phyloP scores from a whole-genome alignment of 129 eudicot genomes.

The Daucus carota region DNA sequence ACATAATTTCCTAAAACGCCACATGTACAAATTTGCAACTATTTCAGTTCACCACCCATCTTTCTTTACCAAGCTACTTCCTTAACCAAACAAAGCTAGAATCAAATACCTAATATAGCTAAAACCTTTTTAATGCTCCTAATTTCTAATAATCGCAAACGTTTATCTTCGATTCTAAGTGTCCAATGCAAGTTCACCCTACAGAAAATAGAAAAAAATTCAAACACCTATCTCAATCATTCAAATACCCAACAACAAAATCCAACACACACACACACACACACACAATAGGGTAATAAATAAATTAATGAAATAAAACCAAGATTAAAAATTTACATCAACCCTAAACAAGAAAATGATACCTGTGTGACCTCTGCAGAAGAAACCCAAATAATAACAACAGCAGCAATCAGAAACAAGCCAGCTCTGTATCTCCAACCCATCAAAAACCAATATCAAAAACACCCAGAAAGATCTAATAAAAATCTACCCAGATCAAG shows the following conservation, averaged over 20 bases:
- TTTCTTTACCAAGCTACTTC: background rate
- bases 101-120: background rate
- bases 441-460: constrained; percentile 36
- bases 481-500: constrained; percentile 1
- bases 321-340: background rate
- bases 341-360: background rate
- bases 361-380: constrained; percentile 99
- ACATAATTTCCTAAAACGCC: background rate
- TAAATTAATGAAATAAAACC: background rate
- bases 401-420: constrained; percentile 66
- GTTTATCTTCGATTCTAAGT: background rate
- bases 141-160: background rate
- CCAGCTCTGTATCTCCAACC: constrained; percentile 90
- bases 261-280: background rate
- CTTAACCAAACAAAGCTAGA: background rate
- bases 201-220: background rate
- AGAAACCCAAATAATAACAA: constrained; percentile 88
- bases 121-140: background rate
- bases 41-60: background rate
- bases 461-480: constrained; percentile 23
- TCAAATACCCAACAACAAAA: constrained; percentile 1
- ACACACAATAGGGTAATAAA: background rate
- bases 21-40: background rate
- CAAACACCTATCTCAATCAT: background rate
- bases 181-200: background rate